Percentiles rank a stretch among this genome's conserved stretches.
These are phyloP conservation scores for Terana coerulea DNA, from an alignment of 768 basidiomycete genomes.

Conservation along the genomic window DNA sequence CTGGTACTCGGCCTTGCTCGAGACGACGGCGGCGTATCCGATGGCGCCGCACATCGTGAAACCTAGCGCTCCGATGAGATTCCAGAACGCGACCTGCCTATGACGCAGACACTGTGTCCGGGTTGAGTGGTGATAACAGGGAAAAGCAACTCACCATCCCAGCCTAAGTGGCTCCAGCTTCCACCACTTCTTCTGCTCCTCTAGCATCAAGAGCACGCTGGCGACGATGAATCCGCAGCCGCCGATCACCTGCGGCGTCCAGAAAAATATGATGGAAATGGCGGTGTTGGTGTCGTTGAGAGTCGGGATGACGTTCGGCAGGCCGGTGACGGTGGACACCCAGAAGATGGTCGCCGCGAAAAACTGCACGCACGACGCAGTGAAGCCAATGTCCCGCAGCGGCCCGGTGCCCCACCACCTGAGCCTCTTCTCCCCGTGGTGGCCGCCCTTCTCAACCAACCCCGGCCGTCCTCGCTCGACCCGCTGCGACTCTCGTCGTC, in stretches of 20 bases:
- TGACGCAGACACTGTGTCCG: not conserved
- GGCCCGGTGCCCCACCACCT: slow-evolving; percentile 17
- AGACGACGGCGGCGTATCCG: slow-evolving; percentile 37
- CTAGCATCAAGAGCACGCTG: slow-evolving; percentile 45
- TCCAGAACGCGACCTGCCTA: slow-evolving; percentile 44
- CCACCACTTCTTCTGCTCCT: slow-evolving; percentile 55
- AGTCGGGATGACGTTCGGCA: slow-evolving; percentile 38
- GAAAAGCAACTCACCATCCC: slow-evolving; percentile 48
- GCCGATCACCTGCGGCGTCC: slow-evolving; percentile 62
- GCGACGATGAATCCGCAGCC: slow-evolving; percentile 56
- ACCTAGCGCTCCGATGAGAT: slow-evolving; percentile 53
- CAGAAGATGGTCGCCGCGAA: slow-evolving; percentile 60
- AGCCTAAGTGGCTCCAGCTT: slow-evolving; percentile 38
- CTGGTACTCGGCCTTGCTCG: slow-evolving; percentile 40
- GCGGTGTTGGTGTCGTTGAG: slow-evolving; percentile 23
- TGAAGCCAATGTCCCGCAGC: slow-evolving; percentile 43
- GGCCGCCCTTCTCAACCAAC: not conserved
- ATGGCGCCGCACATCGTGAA: slow-evolving; percentile 58
- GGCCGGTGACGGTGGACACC: slow-evolving; percentile 39
- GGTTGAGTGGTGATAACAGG: slow-evolving; percentile 19
- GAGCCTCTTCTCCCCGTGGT: not conserved
- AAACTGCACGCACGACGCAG: slow-evolving; percentile 48
- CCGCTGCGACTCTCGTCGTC: not conserved
- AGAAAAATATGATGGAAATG: slow-evolving; percentile 48
- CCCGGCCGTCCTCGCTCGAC: not conserved